Evolutionary conservation across 2,329 filamentous ascomycete genomes (phyloP), one percentile per base, ranked within the genome.

Genomic region (Fusarium buxicola): DNA sequence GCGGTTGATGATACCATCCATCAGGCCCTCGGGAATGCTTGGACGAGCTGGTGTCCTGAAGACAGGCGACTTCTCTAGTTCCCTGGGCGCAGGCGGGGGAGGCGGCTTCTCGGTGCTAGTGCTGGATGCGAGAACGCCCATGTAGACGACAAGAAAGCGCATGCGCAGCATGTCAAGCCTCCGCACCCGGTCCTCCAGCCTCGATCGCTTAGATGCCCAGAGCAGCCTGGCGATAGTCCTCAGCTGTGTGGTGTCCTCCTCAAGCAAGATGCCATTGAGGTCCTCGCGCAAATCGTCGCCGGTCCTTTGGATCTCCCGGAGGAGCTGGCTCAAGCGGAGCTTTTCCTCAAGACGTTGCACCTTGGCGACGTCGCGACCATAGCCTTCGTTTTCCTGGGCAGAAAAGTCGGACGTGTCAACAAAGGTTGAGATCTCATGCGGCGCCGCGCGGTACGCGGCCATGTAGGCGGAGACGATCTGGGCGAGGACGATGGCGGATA

Each of bases 141-240:
- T 84, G 73, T 87, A 88, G 32, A 87, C 80, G 31, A 88, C 85
- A 28, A 89, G 75, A 70, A 89, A 89, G 59, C 86, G 82, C 84
- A 87, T 88, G 71, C 86, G 81, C 70, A 89, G 72, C 68, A 88
- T 74, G 66, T 89, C 87, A 35, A 89, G 76, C 41, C 86, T 79
- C 52, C 84, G 81, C 50, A 89, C 77, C 47, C 84, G 81, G 63
- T 86, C 84, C 71, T 87, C 84, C 45, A 89, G 75, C 47, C 79
- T 77, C 46, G 73, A 74, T 65, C 84, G 81, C 69, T 83, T 83
- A 55, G 77, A 77, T 5, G 83, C 85, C 87, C 87, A 89, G 24
- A 88, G 75, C 2, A 89, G 58, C 46, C 86, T 80, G 21, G 85
- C 80, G 55, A 76, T 74, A 9, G 76, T 78, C 55, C 78, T 80